Base-by-base conservation (phyloP, 768 basidiomycete species). In the Boletellus sp. region DNA sequence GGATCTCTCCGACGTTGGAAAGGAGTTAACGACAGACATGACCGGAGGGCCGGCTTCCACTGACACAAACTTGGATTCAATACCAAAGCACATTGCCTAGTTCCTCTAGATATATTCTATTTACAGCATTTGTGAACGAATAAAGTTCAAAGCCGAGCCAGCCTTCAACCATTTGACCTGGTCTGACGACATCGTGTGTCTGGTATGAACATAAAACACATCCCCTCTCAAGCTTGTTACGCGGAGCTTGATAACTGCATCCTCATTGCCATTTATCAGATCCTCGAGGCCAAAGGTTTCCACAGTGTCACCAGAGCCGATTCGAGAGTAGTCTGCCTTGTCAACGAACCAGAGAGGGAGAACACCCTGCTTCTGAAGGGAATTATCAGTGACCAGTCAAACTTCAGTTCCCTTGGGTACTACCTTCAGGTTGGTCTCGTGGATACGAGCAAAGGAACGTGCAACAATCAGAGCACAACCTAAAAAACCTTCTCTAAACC, bases 361-460 rank as follows among this genome's bases (percentile, higher is more conserved):
- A 43, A 99, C 75, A 31, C 96, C 96, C 81, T 99, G 96, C 81
- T 99, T 99, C 90, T 94, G 65, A 20, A 51, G 19, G 39, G 13
- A 19, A 24, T 38, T 37, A 17, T 66, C 23, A 58, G 42, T 16
- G n/a, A 0, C 17, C 22, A 38, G 35, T 3, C n/a, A 26, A 15
- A 40, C 1, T 11, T 20, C 31, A 34, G 15, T 37, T 6, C 31
- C 12, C 24, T 26, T 7, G 36, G 10, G 37, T 47, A 76, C 34
- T 54, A 88, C 92, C 76, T 96, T 96, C 50, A 97, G 71, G 68
- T 97, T 97, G 6, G 94, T 95, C 73, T 98, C 96, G 65, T 99
- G 96, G 44, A 99, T 99, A 44, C 96, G 87, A 56, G 96, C 96
- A 62, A 99, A 97, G 2, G 94, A 97, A 19, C 93, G 77, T 0